Conservation (phyloP, 2,329 filamentous ascomycete species). For the Hymenoscyphus fructigenus region DNA sequence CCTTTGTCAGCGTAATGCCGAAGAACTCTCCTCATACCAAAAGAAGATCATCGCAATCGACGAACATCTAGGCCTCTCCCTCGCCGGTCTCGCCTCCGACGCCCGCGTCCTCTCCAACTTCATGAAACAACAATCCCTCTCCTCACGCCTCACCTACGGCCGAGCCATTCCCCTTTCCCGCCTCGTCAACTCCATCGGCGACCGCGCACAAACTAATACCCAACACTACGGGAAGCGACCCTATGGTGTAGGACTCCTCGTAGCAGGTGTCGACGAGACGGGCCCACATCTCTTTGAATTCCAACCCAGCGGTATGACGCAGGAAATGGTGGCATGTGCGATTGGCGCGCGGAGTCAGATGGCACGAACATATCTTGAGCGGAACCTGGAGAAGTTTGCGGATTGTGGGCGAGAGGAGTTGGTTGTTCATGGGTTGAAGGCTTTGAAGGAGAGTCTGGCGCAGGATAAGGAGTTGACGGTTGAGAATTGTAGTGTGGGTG, state of each 20-base stretch:
- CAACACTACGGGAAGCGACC: constrained; percentile 96
- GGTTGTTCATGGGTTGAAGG: constrained; percentile 84
- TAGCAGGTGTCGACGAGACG: constrained; percentile 89
- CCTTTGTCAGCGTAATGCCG: constrained; percentile 85
- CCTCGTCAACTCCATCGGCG: constrained; percentile 88
- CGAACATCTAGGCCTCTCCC: constrained; percentile 91
- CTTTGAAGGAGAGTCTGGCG: constrained; percentile 90
- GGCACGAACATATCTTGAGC: constrained; percentile 94
- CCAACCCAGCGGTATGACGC: constrained; percentile 91
- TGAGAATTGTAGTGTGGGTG: constrained; percentile 90
- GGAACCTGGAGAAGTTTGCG: constrained; percentile 82
- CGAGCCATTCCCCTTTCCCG: constrained; percentile 87
- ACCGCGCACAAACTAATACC: constrained; percentile 96
- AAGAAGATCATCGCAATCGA: constrained; percentile 98
- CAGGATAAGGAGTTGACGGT: constrained; percentile 98
- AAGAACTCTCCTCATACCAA: constrained; percentile 99
- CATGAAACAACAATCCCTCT: constrained; percentile 99
- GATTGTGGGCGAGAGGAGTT: constrained; percentile 78
- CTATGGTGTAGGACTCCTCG: constrained; percentile 90
- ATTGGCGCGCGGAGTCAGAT: constrained; percentile 97
- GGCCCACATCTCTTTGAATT: constrained; percentile 98
- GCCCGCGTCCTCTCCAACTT: constrained; percentile 99
- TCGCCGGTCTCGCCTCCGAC: constrained; percentile 95
- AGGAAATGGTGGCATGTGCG: constrained; percentile 95
- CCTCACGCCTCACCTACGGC: constrained; percentile 92